These are phyloP conservation scores for Penicillium sp. DNA, from an alignment of 2,329 filamentous ascomycete species.

Conservation along the genomic window DNA sequence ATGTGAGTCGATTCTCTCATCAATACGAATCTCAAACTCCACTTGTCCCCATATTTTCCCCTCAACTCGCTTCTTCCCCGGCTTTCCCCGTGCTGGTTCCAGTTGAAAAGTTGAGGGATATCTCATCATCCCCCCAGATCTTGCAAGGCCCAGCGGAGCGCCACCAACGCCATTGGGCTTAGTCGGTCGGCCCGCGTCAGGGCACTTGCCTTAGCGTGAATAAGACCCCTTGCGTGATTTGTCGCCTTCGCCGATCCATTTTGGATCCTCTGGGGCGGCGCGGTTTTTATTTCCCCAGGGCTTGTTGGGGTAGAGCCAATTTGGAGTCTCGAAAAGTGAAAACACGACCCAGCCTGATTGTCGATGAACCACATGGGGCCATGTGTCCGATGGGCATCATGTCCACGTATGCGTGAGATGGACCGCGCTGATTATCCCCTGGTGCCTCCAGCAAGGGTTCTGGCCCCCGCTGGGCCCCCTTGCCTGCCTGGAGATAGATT, in stretches of 20 bases:
- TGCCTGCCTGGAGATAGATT: background rate
- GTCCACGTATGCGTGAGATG: background rate
- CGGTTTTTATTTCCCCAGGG: background rate
- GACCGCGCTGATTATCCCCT: background rate
- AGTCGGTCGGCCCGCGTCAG: slow-evolving; percentile 4
- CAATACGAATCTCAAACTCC: too few relatives aligned
- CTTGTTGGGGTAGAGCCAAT: background rate
- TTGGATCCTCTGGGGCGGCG: background rate
- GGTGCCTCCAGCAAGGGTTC: background rate
- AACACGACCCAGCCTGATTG: background rate
- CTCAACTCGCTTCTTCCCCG: background rate
- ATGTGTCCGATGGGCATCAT: background rate
- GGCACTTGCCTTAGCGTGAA: background rate
- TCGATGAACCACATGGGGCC: background rate
- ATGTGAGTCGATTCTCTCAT: background rate
- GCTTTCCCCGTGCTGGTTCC: background rate
- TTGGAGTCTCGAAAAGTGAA: background rate
- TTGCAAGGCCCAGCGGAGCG: background rate
- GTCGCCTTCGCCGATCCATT: background rate
- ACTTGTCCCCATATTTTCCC: background rate
- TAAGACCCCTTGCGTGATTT: slow-evolving; percentile 7
- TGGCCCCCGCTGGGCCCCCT: background rate
- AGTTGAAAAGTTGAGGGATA: background rate
- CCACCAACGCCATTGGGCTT: slow-evolving; percentile 13
- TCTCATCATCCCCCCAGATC: background rate